Percentiles rank a stretch among this genome's conserved stretches.
phyloP scores from a whole-genome alignment of 192 early-diverging fungal species.

The Linnemannia elongata region DNA sequence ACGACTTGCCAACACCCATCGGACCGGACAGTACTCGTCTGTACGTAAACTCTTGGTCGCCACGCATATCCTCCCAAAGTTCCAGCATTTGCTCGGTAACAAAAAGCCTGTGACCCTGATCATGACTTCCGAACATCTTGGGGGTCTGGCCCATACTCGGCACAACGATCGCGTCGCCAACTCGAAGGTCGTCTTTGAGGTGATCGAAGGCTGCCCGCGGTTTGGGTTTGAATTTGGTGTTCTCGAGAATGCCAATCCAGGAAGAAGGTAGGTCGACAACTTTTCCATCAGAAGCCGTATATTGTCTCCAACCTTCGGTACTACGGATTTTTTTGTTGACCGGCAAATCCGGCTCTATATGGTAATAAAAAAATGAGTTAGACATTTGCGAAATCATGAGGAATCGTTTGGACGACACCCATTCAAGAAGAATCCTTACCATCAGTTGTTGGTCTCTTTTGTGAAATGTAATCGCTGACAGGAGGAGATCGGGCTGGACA shows the following conservation, averaged over 20 bases:
- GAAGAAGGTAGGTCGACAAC: constrained; percentile 5
- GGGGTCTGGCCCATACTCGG: neutral
- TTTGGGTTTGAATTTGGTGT: neutral
- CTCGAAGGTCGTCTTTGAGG: neutral
- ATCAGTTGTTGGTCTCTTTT: neutral
- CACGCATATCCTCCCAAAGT: constrained; percentile 26
- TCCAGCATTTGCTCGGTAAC: too few species aligned
- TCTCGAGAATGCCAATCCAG: constrained; percentile 7
- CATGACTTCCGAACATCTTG: neutral
- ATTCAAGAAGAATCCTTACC: neutral
- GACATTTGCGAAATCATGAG: neutral
- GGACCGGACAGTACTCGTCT: constrained; percentile 48
- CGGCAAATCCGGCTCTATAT: constrained; percentile 11
- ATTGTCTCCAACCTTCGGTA: constrained; percentile 11
- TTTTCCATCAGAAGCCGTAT: constrained; percentile 15
- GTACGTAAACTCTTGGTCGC: constrained; percentile 9
- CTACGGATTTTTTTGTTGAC: constrained; percentile 8
- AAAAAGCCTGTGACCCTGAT: constrained; percentile 6
- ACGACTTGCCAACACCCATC: constrained; percentile 38
- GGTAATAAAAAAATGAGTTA: neutral
- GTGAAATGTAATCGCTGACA: constrained; percentile 5
- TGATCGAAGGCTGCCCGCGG: neutral
- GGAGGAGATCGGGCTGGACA: constrained; percentile 6
- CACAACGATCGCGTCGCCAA: neutral
- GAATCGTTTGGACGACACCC: neutral